Percentiles rank a stretch among this genome's conserved stretches.
Conservation (phyloP, 1,284 basidiomycete species). For the Mycena sp. region DNA sequence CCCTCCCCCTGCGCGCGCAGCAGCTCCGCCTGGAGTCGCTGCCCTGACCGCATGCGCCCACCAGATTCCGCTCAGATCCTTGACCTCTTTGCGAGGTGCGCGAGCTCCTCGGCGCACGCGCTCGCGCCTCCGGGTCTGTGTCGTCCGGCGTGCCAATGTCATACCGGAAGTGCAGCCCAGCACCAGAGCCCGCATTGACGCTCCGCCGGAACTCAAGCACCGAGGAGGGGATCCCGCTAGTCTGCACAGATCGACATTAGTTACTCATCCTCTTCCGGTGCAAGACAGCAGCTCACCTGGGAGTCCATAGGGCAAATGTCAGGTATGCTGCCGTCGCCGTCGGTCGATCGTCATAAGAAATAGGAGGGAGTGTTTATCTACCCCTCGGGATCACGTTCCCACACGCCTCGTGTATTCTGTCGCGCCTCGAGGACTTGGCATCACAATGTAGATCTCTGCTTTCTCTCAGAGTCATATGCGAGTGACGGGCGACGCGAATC, state of each 20-base stretch:
- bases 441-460: too few relatives aligned
- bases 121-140: too few relatives aligned
- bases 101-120: not conserved
- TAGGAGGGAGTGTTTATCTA: too few relatives aligned
- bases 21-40: conserved; percentile 2
- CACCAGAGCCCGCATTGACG: not conserved
- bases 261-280: not conserved
- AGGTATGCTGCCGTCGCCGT: too few relatives aligned
- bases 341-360: too few relatives aligned
- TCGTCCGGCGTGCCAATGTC: not conserved
- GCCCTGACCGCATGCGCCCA: not conserved
- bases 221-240: not conserved
- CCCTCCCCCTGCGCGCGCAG: not conserved
- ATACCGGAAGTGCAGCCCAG: conserved; percentile 1
- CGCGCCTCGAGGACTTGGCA: too few relatives aligned
- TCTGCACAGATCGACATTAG: not conserved
- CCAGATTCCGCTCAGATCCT: not conserved
- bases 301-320: too few relatives aligned
- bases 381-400: too few relatives aligned
- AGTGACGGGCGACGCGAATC: too few relatives aligned
- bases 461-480: too few relatives aligned
- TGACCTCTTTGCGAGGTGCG: not conserved
- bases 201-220: not conserved
- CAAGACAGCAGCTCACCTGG: not conserved
- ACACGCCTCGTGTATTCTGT: too few relatives aligned